phyloP scores from a whole-genome alignment of 352 stramenopile genomes.

The Globisporangium radiosum region DNA sequence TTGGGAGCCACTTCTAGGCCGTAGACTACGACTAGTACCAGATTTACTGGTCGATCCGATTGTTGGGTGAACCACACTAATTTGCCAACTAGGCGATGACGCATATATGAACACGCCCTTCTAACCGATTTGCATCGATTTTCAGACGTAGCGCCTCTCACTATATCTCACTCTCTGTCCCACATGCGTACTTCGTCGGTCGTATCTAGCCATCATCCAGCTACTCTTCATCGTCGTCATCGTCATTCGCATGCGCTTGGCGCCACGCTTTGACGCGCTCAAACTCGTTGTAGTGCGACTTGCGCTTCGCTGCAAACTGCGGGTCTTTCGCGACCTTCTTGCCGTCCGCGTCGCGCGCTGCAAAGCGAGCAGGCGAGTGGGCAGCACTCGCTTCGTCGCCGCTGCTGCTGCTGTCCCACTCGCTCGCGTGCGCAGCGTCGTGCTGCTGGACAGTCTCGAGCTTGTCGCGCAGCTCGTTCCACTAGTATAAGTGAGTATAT shows the following conservation, averaged over 20 bases:
- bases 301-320: constrained; percentile 66
- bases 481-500: constrained; percentile 19
- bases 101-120: too few relatives aligned
- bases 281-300: constrained; percentile 83
- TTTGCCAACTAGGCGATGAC: too few relatives aligned
- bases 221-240: constrained; percentile 5
- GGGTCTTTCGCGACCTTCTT: constrained; percentile 67
- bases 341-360: constrained; percentile 38
- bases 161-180: too few relatives aligned
- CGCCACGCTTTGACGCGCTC: constrained; percentile 63
- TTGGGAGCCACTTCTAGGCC: constrained; percentile 60
- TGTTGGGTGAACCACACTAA: too few relatives aligned
- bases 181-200: neutral
- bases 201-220: neutral
- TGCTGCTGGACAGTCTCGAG: constrained; percentile 43
- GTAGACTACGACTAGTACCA: neutral
- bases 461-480: constrained; percentile 64
- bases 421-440: constrained; percentile 20
- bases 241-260: constrained; percentile 28
- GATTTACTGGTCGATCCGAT: neutral
- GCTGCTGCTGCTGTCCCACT: constrained; percentile 52
- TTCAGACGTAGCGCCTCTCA: too few relatives aligned
- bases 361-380: constrained; percentile 14
- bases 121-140: too few relatives aligned
- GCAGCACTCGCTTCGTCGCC: constrained; percentile 19